Percentiles rank a stretch among this genome's conserved stretches.
These are phyloP conservation scores for Plectosphaerella plurivora DNA, from an alignment of 2,329 filamentous ascomycete species.

Conservation along the genomic window DNA sequence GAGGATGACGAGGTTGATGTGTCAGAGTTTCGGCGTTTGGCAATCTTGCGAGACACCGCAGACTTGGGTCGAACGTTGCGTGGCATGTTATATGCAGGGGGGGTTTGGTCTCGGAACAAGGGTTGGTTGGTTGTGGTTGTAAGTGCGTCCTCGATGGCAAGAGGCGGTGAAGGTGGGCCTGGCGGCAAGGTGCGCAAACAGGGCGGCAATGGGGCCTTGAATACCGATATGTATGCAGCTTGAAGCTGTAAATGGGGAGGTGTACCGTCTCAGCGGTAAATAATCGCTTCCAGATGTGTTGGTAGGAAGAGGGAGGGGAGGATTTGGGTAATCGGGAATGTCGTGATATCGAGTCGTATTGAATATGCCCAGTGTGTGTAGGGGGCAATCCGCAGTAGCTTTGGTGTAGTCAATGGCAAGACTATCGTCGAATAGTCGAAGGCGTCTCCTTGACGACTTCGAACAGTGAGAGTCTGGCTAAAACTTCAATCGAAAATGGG, in stretches of 20 bases:
- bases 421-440: constrained; percentile 30
- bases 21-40: constrained; percentile 45
- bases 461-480: constrained; percentile 48
- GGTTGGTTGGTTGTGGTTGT: constrained; percentile 10
- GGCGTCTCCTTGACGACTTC: constrained; percentile 23
- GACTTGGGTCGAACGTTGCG: constrained; percentile 49
- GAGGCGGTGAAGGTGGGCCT: constrained; percentile 1
- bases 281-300: not conserved
- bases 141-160: not conserved
- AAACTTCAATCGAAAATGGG: constrained; percentile 60
- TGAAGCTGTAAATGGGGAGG: no score
- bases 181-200: not conserved
- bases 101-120: not conserved
- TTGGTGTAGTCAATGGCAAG: constrained; percentile 2
- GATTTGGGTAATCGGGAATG: not conserved
- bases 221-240: no score
- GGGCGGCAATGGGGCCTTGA: not conserved
- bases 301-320: not conserved
- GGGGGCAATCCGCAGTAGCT: not conserved
- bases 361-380: constrained; percentile 1
- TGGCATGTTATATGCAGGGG: constrained; percentile 34
- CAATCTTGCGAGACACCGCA: constrained; percentile 35
- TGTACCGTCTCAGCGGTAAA: no score
- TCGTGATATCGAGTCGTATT: not conserved
- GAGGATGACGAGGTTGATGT: constrained; percentile 46